Conservation (phyloP, 345 rosid genomes). For the Eucalyptus viminalis region DNA sequence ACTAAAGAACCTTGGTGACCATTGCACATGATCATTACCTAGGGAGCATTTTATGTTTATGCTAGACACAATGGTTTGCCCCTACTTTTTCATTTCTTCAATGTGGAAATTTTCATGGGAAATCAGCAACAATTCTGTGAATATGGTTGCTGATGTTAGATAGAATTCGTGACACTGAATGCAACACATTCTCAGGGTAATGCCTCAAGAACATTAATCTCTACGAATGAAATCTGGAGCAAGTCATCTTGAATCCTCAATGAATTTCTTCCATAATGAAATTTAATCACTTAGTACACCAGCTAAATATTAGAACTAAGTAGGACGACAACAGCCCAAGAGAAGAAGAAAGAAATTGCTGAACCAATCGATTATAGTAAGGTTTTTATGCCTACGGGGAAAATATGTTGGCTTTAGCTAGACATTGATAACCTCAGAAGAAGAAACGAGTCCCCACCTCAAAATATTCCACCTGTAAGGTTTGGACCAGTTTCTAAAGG, state of each 20-base stretch:
- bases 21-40: not conserved
- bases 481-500: fast-evolving
- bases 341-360: not conserved
- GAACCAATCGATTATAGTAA: not conserved
- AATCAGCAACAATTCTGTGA: not conserved
- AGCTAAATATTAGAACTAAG: not conserved
- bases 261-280: not conserved
- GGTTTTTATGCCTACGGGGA: too few relatives aligned
- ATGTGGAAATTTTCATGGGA: not conserved
- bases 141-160: not conserved
- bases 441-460: not conserved
- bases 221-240: not conserved
- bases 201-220: not conserved
- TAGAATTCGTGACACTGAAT: too few relatives aligned
- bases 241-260: not conserved
- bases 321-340: not conserved
- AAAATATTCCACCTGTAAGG: too few relatives aligned
- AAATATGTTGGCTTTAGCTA: too few relatives aligned
- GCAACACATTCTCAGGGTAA: not conserved
- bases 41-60: not conserved
- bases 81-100: not conserved
- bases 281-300: not conserved
- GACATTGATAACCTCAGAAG: not conserved
- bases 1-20: not conserved
- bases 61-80: not conserved